These are phyloP conservation scores for Ailanthus altissimus DNA, from an alignment of 345 rosid species.

Conservation along the genomic window DNA sequence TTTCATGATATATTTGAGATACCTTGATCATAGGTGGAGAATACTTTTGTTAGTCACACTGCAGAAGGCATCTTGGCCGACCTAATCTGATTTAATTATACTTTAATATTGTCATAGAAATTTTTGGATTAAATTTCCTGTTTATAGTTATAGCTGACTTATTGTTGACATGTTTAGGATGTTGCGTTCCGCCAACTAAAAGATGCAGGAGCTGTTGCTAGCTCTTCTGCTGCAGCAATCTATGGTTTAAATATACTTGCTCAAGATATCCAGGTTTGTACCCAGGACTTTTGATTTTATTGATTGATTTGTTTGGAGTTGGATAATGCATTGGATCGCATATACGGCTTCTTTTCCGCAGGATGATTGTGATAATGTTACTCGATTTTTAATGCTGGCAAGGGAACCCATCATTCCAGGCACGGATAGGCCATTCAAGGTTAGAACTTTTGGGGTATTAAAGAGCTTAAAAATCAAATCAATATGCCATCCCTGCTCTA, in stretches of 20 bases:
- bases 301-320: constrained; percentile 2
- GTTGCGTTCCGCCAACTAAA: constrained; percentile 62
- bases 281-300: not conserved
- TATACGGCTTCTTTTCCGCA: constrained; percentile 24
- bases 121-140: constrained; percentile 7
- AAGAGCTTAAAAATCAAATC: not conserved
- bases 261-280: constrained; percentile 83
- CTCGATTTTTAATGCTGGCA: constrained; percentile 94
- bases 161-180: constrained; percentile 40
- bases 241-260: constrained; percentile 88
- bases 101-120: not conserved
- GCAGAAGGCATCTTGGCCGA: not conserved
- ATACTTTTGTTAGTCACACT: not conserved
- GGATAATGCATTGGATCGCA: not conserved
- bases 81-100: not conserved
- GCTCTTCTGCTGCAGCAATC: constrained; percentile 76
- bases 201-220: constrained; percentile 94
- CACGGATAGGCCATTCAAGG: constrained; percentile 85
- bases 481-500: not conserved
- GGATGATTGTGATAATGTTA: constrained; percentile 90
- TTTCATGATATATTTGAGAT: not conserved
- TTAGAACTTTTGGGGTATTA: constrained; percentile 30
- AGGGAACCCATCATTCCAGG: constrained; percentile 98
- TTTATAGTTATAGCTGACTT: constrained; percentile 16
- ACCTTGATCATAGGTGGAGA: not conserved